Evolutionary conservation across 768 basidiomycete species (phyloP), one percentile per base, ranked within the genome.

Genomic region (Roridomyces roridus): DNA sequence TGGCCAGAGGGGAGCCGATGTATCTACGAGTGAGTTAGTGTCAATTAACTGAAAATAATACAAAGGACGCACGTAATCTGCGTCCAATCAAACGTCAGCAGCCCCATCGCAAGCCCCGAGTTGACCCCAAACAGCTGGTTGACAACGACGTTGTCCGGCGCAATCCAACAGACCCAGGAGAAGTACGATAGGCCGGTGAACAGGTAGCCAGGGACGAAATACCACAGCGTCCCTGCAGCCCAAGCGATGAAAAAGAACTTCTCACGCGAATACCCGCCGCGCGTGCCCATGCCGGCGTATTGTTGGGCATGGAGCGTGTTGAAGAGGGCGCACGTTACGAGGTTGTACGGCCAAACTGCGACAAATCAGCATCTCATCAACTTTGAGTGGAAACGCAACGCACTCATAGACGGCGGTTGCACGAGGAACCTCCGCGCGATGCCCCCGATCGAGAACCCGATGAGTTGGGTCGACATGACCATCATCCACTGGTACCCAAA

Each of bases 301-400:
- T 84, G 31, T 8, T 34, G 31, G 2, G 31, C 84, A 77, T 95
- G 92, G 42, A 95, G 83, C 10, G 93, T 92, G 74, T 94, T 94
- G 80, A 94, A 89, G 25, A 94, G 80, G 11, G 92, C 91, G 20
- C 85, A 88, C 68, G 86, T 91, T 67, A 92, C 90, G 63, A 94
- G 78, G 36, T 89, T 87, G 49, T 88, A 86, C n/a, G 92, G 92
- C 91, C 92, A 94, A 72, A 94, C 31, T 34, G 31, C 11, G 15
- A 34, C 11, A 15, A 34, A 8, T 34, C 15, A 34, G 31, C 15
- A 34, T 8, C 10, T 34, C 3, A 34, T 3, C 31, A 34, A 34
- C 3, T 3, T 11, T 15, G 7, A 8, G 31, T 11, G 31, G 15
- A 3, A 34, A 34, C 15, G 15, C 10, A 11, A 34, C 7, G 3